Percentiles rank a stretch among this genome's conserved stretches.
phyloP scores from a whole-genome alignment of 495 filamentous ascomycete species.

The Hypoxylon intermedium region DNA sequence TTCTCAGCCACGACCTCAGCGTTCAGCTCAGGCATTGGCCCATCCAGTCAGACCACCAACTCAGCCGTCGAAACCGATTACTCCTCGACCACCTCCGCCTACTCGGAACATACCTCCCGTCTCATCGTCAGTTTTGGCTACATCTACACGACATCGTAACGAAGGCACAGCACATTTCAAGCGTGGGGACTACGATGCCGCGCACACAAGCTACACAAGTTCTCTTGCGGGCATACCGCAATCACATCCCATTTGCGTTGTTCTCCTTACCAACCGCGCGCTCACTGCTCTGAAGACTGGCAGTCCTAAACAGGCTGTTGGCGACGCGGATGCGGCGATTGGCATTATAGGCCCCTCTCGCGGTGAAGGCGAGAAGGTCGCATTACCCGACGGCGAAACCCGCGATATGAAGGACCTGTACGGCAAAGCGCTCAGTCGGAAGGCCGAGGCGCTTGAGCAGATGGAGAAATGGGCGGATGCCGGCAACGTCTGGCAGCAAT shows the following conservation, averaged over 20 bases:
- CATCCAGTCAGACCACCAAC: constrained; percentile 14
- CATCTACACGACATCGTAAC: constrained; percentile 76
- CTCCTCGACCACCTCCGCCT: constrained; percentile 42
- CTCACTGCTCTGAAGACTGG: constrained; percentile 88
- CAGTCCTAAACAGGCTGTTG: constrained; percentile 81
- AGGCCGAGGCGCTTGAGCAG: constrained; percentile 94
- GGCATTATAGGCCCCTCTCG: constrained; percentile 76
- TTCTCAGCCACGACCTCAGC: constrained; percentile 29
- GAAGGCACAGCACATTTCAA: constrained; percentile 90
- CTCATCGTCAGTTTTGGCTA: constrained; percentile 69
- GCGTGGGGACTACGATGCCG: constrained; percentile 86
- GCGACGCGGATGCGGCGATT: constrained; percentile 83
- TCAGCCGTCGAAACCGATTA: constrained; percentile 32
- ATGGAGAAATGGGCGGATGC: constrained; percentile 94
- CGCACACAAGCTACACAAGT: constrained; percentile 79
- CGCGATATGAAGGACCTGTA: constrained; percentile 94
- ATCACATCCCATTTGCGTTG: constrained; percentile 82
- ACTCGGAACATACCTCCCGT: constrained; percentile 66
- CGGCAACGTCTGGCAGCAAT: constrained; percentile 75
- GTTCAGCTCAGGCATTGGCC: constrained; percentile 21
- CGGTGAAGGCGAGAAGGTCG: constrained; percentile 80
- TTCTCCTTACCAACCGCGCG: constrained; percentile 89
- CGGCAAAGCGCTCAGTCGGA: constrained; percentile 89
- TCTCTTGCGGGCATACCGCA: constrained; percentile 77
- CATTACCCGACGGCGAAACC: constrained; percentile 61